Base-by-base conservation (phyloP, 2,329 filamentous ascomycete species). In the Talaromyces sp. region DNA sequence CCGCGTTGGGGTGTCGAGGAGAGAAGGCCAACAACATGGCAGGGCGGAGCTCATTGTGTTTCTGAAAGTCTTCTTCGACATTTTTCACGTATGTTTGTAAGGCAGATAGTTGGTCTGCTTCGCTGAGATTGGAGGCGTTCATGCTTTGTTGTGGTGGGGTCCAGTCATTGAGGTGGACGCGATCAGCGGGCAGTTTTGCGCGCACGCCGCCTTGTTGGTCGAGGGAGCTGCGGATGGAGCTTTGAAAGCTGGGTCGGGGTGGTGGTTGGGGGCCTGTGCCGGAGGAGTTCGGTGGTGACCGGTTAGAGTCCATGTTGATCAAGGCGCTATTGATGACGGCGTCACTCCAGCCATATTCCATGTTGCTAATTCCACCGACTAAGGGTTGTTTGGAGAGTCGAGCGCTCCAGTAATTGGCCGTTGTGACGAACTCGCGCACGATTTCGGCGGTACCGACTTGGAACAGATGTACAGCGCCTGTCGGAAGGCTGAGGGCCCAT, bases 391-490 rank as follows among this genome's bases (percentile, higher is more conserved):
- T 97, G 73, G 93, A 97, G 37, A 98, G 83, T 60, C 95, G 87
- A 2, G 95, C 94, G 73, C 92, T 95, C 95, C 95, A 99, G 79
- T 98, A 99, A 78, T 99, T 99, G 72, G 92, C 92, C 1, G 93
- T 96, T 19, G 87, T 89, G 61, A 98, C 93, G 72, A 97, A 99
- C 75, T 99, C 95, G 70, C 90, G 90, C 71, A 93, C 91, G 72
- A 98, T 97, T 71, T 99, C 95, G 0, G 92, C 88, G 0, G 95
- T 99, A 64, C 95, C 95, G 58, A 95, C 95, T 73, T 98, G 93
- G 84, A 99, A 99, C n/a, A 99, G 84, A 75, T 99, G 95, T 0
- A 99, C 93, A 0, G 94, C 94, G 13, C 95, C 95, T 1, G 89
- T 96, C 0, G 95, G 94, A 54, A 99, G 82, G 68, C 91, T 96